Base-by-base conservation (phyloP, 148 eudicot genomes). In the Rhododendron ferrugineum region DNA sequence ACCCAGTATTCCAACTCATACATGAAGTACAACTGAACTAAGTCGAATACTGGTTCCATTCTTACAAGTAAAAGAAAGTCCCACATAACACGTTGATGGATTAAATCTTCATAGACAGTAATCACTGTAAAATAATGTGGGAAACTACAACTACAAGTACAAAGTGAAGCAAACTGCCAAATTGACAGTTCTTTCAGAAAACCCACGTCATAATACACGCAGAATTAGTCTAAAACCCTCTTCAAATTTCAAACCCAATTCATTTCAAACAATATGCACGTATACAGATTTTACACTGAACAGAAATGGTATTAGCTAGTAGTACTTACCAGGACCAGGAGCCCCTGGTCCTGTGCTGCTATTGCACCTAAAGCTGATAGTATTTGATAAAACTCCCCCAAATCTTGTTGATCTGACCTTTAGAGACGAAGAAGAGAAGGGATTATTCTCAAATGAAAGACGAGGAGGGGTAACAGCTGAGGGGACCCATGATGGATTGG, bases 341-440 rank as follows among this genome's bases (percentile, higher is more conserved):
- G 86, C 88, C 78, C 89, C 88, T 23, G 88, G 86, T 36, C 84
- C 44, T 50, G 78, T 54, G 89, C 86, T 86, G 86, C 90, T 66
- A 60, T 82, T 84, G 86, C 91, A 89, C 54, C 88, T 86, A 23
- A 78, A 86, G 49, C 54, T 6, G 44, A 40, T 82, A 30, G 18
- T 40, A 2, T 42, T 86, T 22, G 86, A 47, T 34, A n/a, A 40
- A 47, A 72, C 42, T 18, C 46, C 74, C 2, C 50, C 73, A 13
- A 37, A 36, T 30, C 78, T 70, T 6, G 4, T 62, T 26, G 79
- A 30, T 8, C 37, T 72, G 52, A 72, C 36, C 78, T 58, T 54
- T 70, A 64, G 58, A 62, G 23, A 52, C n/a, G 80, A 75, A 78
- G 84, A 79, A 74, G 26, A 70, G 26, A 75, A 82, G 83, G 72